These are phyloP conservation scores for Daucus carota DNA, from an alignment of 129 eudicot genomes.

Conservation along the genomic window DNA sequence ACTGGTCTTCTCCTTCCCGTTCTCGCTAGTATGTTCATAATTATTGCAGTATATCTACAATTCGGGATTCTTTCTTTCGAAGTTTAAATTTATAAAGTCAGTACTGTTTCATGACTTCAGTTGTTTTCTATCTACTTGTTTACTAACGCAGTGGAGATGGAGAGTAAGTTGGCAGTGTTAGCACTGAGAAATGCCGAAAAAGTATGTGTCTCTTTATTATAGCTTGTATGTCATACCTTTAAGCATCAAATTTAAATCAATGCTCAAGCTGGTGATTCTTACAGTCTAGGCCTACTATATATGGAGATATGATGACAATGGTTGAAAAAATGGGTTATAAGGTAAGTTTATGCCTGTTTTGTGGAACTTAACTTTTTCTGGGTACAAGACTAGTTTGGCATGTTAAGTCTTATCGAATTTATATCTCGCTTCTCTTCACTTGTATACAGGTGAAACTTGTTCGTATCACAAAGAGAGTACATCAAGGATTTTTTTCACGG, in stretches of 20 bases:
- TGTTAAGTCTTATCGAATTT: background rate
- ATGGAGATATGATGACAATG: constrained; percentile 80
- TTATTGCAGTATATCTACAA: background rate
- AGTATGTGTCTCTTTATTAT: constrained; percentile 34
- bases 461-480: constrained; percentile 81
- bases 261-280: constrained; percentile 6
- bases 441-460: constrained; percentile 78
- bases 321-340: constrained; percentile 90
- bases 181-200: constrained; percentile 75
- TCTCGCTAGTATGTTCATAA: constrained; percentile 62
- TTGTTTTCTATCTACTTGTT: background rate
- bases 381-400: background rate
- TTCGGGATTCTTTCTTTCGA: background rate
- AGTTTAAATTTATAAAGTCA: background rate
- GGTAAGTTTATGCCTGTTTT: constrained; percentile 31
- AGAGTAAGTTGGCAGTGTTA: constrained; percentile 81
- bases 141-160: constrained; percentile 76
- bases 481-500: constrained; percentile 84
- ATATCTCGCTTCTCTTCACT: background rate
- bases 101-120: constrained; percentile 6
- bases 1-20: constrained; percentile 84
- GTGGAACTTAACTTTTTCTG: background rate
- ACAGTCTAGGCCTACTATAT: constrained; percentile 92
- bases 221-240: constrained; percentile 4
- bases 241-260: background rate